Percentiles rank a stretch among this genome's conserved stretches.
Evolutionary conservation across 2,329 filamentous ascomycete species (phyloP).

Genomic region (Sordariomycetes sp.): DNA sequence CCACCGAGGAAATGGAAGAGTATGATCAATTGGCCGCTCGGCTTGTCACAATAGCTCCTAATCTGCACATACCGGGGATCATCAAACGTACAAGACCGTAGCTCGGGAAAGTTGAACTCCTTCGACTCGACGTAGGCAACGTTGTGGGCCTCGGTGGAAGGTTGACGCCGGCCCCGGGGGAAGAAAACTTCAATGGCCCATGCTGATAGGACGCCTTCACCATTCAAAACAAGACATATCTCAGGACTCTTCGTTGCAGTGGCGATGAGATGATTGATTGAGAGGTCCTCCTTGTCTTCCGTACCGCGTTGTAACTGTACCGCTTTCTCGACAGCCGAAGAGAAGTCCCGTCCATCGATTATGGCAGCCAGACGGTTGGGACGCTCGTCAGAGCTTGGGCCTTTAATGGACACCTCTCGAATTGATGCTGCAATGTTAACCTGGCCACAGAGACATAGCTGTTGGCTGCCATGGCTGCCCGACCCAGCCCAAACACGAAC

Average conservation of each 20-base stretch:
- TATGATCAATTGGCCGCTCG: slow-evolving; percentile 53
- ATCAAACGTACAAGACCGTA: background rate
- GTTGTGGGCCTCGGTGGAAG: slow-evolving; percentile 61
- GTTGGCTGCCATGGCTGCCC: slow-evolving; percentile 56
- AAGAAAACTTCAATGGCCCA: slow-evolving; percentile 87
- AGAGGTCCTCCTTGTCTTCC: slow-evolving; percentile 50
- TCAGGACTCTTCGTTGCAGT: slow-evolving; percentile 78
- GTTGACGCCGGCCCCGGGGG: slow-evolving; percentile 44
- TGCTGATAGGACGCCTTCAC: slow-evolving; percentile 73
- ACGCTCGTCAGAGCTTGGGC: slow-evolving; percentile 18
- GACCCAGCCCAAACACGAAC: slow-evolving; percentile 74
- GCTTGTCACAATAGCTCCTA: slow-evolving; percentile 56
- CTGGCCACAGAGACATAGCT: slow-evolving; percentile 66
- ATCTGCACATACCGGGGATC: slow-evolving; percentile 39
- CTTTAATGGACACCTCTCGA: slow-evolving; percentile 20
- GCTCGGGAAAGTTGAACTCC: slow-evolving; percentile 32
- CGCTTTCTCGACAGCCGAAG: slow-evolving; percentile 61
- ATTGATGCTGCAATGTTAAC: slow-evolving; percentile 67
- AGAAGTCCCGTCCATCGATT: slow-evolving; percentile 70
- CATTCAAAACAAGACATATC: slow-evolving; percentile 74
- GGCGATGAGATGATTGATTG: slow-evolving; percentile 73
- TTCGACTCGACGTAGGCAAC: slow-evolving; percentile 61
- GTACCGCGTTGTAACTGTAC: slow-evolving; percentile 44
- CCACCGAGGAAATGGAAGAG: slow-evolving; percentile 79
- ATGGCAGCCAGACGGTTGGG: slow-evolving; percentile 57